Evolutionary conservation across 805 yeast genomes (phyloP).

Genomic region (Kluyveromyces wickerhamii): DNA sequence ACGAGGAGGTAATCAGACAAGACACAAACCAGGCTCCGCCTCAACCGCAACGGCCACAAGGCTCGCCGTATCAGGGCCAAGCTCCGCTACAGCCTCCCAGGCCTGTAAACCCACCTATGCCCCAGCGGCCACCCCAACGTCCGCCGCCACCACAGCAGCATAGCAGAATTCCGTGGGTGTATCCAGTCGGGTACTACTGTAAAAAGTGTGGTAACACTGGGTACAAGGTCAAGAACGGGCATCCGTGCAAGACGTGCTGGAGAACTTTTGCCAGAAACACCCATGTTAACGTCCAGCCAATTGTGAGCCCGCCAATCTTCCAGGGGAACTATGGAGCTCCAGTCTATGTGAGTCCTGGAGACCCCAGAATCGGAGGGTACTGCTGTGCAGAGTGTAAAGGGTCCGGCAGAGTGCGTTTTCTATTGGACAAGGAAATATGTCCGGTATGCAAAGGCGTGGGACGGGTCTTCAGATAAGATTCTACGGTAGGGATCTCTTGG

Average conservation of each 20-base stretch:
- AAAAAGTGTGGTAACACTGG: conserved; percentile 72
- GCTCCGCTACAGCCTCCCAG: conserved; percentile 4
- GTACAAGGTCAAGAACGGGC: conserved; percentile 48
- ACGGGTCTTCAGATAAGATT: conserved; percentile 38
- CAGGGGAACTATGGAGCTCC: conserved; percentile 23
- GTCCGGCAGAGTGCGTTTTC: conserved; percentile 44
- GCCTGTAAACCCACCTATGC: conserved; percentile 7
- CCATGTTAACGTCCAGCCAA: conserved; percentile 2
- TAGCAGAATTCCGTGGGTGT: conserved; percentile 42
- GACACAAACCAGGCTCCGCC: conserved; percentile 13
- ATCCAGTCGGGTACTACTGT: conserved; percentile 57
- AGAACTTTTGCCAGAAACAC: conserved; percentile 44
- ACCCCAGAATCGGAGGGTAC: conserved; percentile 66
- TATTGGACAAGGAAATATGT: conserved; percentile 57
- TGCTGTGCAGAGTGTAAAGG: conserved; percentile 71
- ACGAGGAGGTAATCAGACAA: conserved; percentile 36
- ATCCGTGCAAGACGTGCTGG: conserved; percentile 66
- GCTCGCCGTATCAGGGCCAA: conserved; percentile 9
- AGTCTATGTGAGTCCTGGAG: conserved; percentile 60
- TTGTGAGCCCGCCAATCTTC: conserved; percentile 8
- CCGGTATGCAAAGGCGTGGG: conserved; percentile 63
- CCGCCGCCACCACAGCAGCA: conserved; percentile 7
- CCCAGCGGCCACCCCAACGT: conserved; percentile 11
- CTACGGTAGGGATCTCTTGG: too few species aligned
- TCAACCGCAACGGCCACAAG: conserved; percentile 13